A percentile compares a stretch with the other conserved stretches of the same genome.
Evolutionary conservation across 2,329 filamentous ascomycete species (phyloP).

Genomic region (Arthroderma uncinatum): DNA sequence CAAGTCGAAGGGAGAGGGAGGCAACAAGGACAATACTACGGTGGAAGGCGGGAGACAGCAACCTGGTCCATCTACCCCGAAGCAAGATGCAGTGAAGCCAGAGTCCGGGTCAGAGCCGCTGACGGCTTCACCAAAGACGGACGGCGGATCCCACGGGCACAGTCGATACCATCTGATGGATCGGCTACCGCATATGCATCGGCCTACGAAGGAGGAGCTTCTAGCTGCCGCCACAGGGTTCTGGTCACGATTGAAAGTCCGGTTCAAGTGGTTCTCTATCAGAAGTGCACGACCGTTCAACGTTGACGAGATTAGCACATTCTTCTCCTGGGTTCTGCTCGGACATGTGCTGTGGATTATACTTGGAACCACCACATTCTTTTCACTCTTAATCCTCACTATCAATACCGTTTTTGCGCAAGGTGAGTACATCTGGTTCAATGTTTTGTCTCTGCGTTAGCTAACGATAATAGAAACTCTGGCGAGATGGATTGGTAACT

Average conservation of each 20-base stretch:
- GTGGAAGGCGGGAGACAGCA: not conserved
- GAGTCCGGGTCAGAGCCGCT: not conserved
- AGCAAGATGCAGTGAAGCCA: not conserved
- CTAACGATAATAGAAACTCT: constrained; percentile 57
- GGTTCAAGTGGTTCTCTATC: constrained; percentile 97
- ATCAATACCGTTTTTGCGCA: constrained; percentile 97
- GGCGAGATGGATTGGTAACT: constrained; percentile 87
- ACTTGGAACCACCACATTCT: constrained; percentile 94
- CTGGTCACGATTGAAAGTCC: constrained; percentile 76
- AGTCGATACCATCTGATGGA: constrained; percentile 41
- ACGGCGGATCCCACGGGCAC: not conserved
- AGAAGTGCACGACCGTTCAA: constrained; percentile 90
- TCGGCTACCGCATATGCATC: constrained; percentile 58
- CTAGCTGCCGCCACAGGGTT: constrained; percentile 85
- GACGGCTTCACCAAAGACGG: not conserved
- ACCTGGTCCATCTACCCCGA: not conserved
- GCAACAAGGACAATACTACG: not conserved
- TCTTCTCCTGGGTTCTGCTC: constrained; percentile 87
- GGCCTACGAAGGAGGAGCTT: constrained; percentile 86
- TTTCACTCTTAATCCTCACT: constrained; percentile 77
- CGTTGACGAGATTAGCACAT: constrained; percentile 88
- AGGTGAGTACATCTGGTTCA: constrained; percentile 41
- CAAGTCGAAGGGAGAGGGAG: constrained; percentile 8
- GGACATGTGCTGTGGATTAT: constrained; percentile 92
- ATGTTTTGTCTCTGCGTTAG: constrained; percentile 14